Conservation (phyloP, 208 protist genomes). For the Trypanosoma caninum region DNA sequence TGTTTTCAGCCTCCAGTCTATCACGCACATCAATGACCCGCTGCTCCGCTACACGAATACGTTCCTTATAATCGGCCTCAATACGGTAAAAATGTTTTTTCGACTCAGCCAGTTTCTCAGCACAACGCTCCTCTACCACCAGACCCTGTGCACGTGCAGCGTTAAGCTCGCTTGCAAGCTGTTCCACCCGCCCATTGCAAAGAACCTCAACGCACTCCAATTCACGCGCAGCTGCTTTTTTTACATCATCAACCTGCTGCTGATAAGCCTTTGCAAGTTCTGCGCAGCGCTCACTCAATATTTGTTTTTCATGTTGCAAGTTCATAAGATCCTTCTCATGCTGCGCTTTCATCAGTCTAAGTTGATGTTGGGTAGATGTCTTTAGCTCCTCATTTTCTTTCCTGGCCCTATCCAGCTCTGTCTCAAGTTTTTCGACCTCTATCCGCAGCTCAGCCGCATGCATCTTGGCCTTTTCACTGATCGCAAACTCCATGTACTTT, state of each 20-base stretch:
- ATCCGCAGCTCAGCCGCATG: slow-evolving; percentile 46
- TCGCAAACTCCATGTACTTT: slow-evolving; percentile 62
- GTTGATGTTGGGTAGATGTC: slow-evolving; percentile 61
- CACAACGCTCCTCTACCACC: slow-evolving; percentile 45
- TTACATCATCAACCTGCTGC: slow-evolving; percentile 78
- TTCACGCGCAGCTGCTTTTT: slow-evolving; percentile 51
- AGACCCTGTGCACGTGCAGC: slow-evolving; percentile 42
- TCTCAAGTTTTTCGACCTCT: slow-evolving; percentile 31
- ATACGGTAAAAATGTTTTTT: slow-evolving; percentile 55
- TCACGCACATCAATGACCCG: slow-evolving; percentile 54
- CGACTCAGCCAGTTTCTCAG: slow-evolving; percentile 39
- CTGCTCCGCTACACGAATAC: slow-evolving; percentile 50
- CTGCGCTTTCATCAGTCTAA: slow-evolving; percentile 64
- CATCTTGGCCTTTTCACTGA: slow-evolving; percentile 46
- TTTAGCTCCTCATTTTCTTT: slow-evolving; percentile 31
- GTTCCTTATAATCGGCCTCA: slow-evolving; percentile 79
- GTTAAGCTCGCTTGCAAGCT: slow-evolving; percentile 59
- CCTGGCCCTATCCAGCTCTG: slow-evolving; percentile 37
- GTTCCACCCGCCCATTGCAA: slow-evolving; percentile 51
- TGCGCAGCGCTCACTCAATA: slow-evolving; percentile 42
- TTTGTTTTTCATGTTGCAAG: slow-evolving; percentile 48
- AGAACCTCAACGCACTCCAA: slow-evolving; percentile 70
- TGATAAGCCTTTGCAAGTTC: slow-evolving; percentile 56
- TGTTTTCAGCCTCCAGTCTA: slow-evolving; percentile 37
- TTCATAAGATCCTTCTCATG: slow-evolving; percentile 59